These are phyloP conservation scores for Coffea canephora DNA, from an alignment of 257 asterid genomes.

Conservation along the genomic window DNA sequence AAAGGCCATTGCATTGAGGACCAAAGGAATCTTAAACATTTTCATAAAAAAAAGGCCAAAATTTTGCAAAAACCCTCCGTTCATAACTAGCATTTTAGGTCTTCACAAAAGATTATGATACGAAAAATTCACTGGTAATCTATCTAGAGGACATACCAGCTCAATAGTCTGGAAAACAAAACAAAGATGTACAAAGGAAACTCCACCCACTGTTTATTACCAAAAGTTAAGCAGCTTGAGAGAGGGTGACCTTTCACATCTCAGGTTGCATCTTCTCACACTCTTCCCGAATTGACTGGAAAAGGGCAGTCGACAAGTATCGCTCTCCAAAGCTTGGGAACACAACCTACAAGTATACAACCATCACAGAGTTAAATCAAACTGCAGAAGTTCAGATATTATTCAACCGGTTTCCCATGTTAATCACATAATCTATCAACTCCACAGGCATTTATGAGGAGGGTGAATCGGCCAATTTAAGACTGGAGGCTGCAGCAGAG, in stretches of 20 bases:
- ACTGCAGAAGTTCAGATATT: neutral
- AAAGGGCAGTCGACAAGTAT: slow-evolving; percentile 79
- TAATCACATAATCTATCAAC: neutral
- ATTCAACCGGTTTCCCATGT: neutral
- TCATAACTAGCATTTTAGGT: neutral
- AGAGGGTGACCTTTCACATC: slow-evolving; percentile 30
- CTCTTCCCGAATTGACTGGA: slow-evolving; percentile 90
- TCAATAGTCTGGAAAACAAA: neutral
- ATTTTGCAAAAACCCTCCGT: neutral
- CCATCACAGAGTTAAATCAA: slow-evolving; percentile 6
- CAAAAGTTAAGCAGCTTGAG: neutral
- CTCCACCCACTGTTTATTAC: neutral
- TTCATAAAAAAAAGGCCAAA: neutral
- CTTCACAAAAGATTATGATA: neutral
- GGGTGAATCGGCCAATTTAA: neutral
- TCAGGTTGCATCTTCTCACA: slow-evolving; percentile 87
- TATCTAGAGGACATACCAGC: neutral
- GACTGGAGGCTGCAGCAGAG: neutral
- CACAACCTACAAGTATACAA: slow-evolving; percentile 55
- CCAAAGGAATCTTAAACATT: neutral
- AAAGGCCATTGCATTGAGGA: neutral
- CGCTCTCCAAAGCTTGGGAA: slow-evolving; percentile 98
- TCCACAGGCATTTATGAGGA: neutral
- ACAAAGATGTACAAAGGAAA: neutral
- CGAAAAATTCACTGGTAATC: neutral